A percentile compares a stretch with the other conserved stretches of the same genome.
phyloP scores from a whole-genome alignment of 1,139 yeast genomes.

The Magnusiomyces ingens region DNA sequence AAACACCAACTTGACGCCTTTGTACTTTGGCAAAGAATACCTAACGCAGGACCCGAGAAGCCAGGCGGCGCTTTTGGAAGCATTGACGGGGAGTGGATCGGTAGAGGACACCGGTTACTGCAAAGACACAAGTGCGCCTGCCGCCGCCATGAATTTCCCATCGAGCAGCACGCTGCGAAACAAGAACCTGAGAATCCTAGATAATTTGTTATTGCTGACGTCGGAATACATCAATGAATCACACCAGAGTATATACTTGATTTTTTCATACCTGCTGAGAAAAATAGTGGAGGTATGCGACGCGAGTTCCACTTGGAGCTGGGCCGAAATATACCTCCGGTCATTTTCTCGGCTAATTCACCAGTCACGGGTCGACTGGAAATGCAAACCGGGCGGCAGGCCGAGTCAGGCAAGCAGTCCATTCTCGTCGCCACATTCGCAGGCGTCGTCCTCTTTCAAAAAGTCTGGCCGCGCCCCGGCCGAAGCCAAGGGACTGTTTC shows the following conservation, averaged over 20 bases:
- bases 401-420: neutral
- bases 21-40: neutral
- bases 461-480: neutral
- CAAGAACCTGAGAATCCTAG: conserved; percentile 10
- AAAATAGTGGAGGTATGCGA: conserved; percentile 12
- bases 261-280: conserved; percentile 11
- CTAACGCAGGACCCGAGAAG: neutral
- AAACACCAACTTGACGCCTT: neutral
- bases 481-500: conserved; percentile 4
- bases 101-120: neutral
- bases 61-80: neutral
- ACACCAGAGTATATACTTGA: conserved; percentile 3
- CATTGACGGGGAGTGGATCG: neutral
- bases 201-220: conserved; percentile 12
- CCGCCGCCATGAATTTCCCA: neutral
- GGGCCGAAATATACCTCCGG: conserved; percentile 16
- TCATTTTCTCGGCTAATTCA: conserved; percentile 10
- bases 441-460: neutral
- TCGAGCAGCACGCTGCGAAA: neutral
- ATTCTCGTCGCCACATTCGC: neutral
- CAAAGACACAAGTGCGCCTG: neutral
- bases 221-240: conserved; percentile 12
- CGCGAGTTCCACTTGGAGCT: conserved; percentile 11
- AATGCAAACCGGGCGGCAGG: neutral
- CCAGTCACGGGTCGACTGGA: neutral